Percentiles rank a stretch among this genome's conserved stretches.
phyloP scores from a whole-genome alignment of 1,284 basidiomycete species.

The Cutaneotrichosporon mucoides region DNA sequence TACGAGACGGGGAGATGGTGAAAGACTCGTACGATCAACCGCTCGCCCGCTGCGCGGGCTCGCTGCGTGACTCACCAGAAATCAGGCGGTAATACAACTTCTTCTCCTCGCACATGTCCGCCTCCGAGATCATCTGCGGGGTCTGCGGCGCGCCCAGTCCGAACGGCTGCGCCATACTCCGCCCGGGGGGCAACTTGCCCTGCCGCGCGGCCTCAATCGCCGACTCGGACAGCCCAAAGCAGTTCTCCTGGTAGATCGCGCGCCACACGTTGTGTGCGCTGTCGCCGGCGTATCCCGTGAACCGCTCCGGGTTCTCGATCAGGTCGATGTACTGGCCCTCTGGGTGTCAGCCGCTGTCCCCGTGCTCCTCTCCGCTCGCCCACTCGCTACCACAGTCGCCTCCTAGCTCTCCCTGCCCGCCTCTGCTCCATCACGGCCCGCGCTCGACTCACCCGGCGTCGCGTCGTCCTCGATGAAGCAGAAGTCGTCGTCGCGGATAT shows the following conservation, averaged over 20 bases:
- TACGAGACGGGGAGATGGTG: too few relatives aligned
- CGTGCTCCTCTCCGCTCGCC: too few relatives aligned
- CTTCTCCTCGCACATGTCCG: conserved; percentile 76
- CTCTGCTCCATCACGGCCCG: not conserved
- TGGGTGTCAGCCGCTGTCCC: not conserved
- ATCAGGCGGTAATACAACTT: conserved; percentile 95
- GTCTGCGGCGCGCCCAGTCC: not conserved
- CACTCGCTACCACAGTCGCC: too few relatives aligned
- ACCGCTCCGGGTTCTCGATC: conserved; percentile 85
- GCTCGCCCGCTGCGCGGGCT: too few relatives aligned
- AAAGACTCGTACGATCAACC: too few relatives aligned
- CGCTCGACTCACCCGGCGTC: conserved; percentile 51
- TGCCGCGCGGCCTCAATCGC: conserved; percentile 22
- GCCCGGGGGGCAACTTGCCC: not conserved
- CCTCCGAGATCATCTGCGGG: conserved; percentile 21
- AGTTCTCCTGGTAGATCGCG: conserved; percentile 98
- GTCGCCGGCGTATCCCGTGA: conserved; percentile 89
- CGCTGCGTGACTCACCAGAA: conserved; percentile 57
- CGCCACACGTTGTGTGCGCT: conserved; percentile 86
- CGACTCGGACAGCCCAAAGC: conserved; percentile 66
- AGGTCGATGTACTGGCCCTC: conserved; percentile 95
- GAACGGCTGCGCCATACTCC: not conserved
- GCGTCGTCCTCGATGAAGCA: conserved; percentile 82
- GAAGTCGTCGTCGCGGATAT: conserved; percentile 87
- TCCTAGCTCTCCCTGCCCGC: too few relatives aligned